These are phyloP conservation scores for Penicillium expansum DNA, from an alignment of 2,329 filamentous ascomycete species.

Conservation along the genomic window DNA sequence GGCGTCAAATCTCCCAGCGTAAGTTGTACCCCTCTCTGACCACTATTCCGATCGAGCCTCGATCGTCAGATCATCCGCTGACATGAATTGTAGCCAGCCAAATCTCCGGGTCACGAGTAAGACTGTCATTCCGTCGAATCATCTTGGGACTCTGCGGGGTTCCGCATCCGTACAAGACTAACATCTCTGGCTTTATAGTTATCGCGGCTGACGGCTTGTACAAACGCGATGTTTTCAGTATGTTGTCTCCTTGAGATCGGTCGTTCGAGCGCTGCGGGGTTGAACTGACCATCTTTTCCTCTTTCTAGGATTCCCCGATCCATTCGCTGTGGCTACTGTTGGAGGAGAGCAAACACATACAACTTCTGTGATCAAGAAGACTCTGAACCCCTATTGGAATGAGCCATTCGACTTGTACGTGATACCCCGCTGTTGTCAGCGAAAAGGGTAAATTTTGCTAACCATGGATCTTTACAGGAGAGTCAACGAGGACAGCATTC, in stretches of 20 bases:
- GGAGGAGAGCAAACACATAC: constrained; percentile 98
- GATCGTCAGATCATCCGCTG: constrained; percentile 11
- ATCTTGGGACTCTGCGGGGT: constrained; percentile 24
- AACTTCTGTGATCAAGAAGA: constrained; percentile 95
- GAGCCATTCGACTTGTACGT: constrained; percentile 96
- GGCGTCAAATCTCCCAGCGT: constrained; percentile 64
- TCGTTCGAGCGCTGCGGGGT: constrained; percentile 8
- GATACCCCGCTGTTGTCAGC: constrained; percentile 5
- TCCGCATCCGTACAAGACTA: constrained; percentile 16
- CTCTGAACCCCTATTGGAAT: constrained; percentile 99
- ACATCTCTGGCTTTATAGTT: constrained; percentile 58
- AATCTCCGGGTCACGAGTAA: constrained; percentile 93
- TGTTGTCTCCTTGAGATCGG: constrained; percentile 46
- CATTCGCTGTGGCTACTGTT: constrained; percentile 94
- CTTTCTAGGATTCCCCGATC: constrained; percentile 82
- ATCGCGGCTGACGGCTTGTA: constrained; percentile 98
- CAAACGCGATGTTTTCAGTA: constrained; percentile 99
- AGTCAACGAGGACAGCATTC: constrained; percentile 91
- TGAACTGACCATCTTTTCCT: constrained; percentile 12
- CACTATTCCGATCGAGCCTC: constrained; percentile 1
- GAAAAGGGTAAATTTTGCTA: constrained; percentile 10
- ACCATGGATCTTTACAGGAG: constrained; percentile 54
- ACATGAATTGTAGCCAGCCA: constrained; percentile 58
- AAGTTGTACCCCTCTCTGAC: constrained; percentile 40
- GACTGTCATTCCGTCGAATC: constrained; percentile 21